Percentiles rank a stretch among this genome's conserved stretches.
Evolutionary conservation across 345 rosid genomes (phyloP).

Genomic region (Hibiscus syriacus): DNA sequence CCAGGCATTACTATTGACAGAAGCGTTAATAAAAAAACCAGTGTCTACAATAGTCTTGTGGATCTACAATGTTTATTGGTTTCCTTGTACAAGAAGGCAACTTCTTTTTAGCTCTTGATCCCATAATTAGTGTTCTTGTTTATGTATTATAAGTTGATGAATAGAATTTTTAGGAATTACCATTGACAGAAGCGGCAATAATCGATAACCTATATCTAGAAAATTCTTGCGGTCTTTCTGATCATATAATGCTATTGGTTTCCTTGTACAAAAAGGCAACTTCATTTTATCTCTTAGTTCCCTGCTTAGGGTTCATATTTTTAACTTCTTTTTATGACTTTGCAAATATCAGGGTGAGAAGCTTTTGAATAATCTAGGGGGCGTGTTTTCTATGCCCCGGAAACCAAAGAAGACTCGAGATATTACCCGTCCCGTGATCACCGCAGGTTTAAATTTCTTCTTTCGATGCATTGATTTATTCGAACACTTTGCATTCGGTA

Average conservation of each 20-base stretch:
- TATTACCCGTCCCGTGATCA: conserved; percentile 61
- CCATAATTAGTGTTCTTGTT: neutral
- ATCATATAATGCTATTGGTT: neutral
- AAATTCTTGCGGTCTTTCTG: neutral
- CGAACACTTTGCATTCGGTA: neutral
- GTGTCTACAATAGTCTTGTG: neutral
- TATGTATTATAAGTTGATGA: no score
- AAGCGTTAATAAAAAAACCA: no score
- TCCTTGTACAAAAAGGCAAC: neutral
- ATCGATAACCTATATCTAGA: neutral
- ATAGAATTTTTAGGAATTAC: no score
- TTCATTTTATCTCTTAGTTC: neutral
- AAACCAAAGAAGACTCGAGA: conserved; percentile 75
- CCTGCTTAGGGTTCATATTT: neutral
- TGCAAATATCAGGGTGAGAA: conserved; percentile 72
- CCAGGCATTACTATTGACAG: no score
- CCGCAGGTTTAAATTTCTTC: conserved; percentile 39
- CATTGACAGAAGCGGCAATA: no score
- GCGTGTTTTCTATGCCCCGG: conserved; percentile 92
- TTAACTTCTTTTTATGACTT: neutral
- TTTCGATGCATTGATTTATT: neutral
- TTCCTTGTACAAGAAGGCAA: neutral
- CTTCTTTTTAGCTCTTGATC: neutral
- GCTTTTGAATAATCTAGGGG: conserved; percentile 81
- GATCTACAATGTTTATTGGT: neutral